Evolutionary conservation across 169 alveolate genomes (phyloP), one percentile per base, ranked within the genome.

Genomic region (Plasmodium gonderi): DNA sequence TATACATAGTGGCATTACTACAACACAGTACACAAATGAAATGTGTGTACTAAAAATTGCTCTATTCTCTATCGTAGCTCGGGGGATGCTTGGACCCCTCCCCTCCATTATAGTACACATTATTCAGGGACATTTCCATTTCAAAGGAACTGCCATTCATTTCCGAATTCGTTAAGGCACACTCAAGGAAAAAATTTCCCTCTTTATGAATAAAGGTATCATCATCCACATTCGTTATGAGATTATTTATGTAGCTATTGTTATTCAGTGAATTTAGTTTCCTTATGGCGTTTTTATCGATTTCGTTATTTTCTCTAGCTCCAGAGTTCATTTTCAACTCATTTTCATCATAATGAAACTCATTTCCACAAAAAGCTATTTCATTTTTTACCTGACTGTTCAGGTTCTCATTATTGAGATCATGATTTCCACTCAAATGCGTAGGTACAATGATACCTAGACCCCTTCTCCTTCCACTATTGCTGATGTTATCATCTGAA

Each of bases 181-280:
- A 87, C 68, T 87, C 80, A 31, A 87, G 69, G 47, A 87, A 87
- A 78, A 87, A 87, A 42, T 87, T 87, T 4, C 93, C 87, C 68
- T 87, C 89, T 40, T 76, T 74, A 75, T 87, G 93, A 17, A 75
- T 54, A 51, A 54, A 87, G 31, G 93, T 74, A 31, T 87, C 93
- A 60, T 87, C 93, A 20, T 87, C 93, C 45, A 87, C 93, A 75
- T 87, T 54, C 33, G 93, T 87, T 51, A 87, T 87, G 49, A 87
- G 79, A 60, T 87, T 87, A 75, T 87, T 87, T 38, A 87, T 87
- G 51, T 87, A 87, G 45, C 93, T 87, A 44, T 87, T 87, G 40
- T 87, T 75, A 78, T 87, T 87, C 42, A 87, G 68, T 31, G 93
- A 74, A 20, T 87, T 87, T 75, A 75, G 47, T 31, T 75, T 75